A percentile compares a stretch with the other conserved stretches of the same genome.
Evolutionary conservation across 1,139 yeast genomes (phyloP).

Genomic region (Meyerozyma carpophila): DNA sequence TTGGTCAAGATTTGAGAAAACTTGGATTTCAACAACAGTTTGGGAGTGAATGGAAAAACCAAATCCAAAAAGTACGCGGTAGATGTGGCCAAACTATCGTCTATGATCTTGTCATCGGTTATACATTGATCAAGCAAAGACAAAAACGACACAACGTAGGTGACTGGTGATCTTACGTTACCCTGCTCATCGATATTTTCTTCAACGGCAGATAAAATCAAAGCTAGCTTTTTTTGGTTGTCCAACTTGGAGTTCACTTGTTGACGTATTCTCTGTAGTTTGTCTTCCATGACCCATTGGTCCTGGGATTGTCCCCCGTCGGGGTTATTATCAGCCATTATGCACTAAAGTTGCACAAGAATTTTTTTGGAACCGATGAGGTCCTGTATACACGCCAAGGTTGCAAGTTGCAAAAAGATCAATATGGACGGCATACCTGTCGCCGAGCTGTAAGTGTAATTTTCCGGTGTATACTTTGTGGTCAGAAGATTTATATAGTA

Average conservation of each 20-base stretch:
- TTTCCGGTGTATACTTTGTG: too few species aligned
- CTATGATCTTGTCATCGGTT: slow-evolving; percentile 46
- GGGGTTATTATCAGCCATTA: slow-evolving; percentile 33
- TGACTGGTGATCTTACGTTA: slow-evolving; percentile 55
- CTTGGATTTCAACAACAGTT: slow-evolving; percentile 59
- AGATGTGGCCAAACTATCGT: slow-evolving; percentile 61
- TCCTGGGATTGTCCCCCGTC: slow-evolving; percentile 37
- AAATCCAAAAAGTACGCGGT: slow-evolving; percentile 80
- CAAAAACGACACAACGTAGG: slow-evolving; percentile 80
- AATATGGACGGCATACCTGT: too few species aligned
- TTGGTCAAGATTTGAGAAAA: slow-evolving; percentile 74
- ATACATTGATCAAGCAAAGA: slow-evolving; percentile 77
- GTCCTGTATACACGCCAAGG: background rate
- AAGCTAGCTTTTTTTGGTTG: slow-evolving; percentile 70
- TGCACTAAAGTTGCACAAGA: background rate
- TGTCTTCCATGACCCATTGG: slow-evolving; percentile 55
- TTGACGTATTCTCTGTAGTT: slow-evolving; percentile 60
- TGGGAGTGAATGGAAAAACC: slow-evolving; percentile 71
- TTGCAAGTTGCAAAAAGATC: background rate
- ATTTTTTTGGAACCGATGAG: slow-evolving; percentile 1
- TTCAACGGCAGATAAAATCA: slow-evolving; percentile 83
- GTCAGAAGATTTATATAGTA: too few species aligned
- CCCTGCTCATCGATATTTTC: slow-evolving; percentile 76
- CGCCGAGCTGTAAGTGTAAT: background rate
- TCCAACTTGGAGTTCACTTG: slow-evolving; percentile 73